Percentiles rank a stretch among this genome's conserved stretches.
These are phyloP conservation scores for Pythium rishiriense DNA, from an alignment of 352 stramenopile genomes.

Conservation along the genomic window DNA sequence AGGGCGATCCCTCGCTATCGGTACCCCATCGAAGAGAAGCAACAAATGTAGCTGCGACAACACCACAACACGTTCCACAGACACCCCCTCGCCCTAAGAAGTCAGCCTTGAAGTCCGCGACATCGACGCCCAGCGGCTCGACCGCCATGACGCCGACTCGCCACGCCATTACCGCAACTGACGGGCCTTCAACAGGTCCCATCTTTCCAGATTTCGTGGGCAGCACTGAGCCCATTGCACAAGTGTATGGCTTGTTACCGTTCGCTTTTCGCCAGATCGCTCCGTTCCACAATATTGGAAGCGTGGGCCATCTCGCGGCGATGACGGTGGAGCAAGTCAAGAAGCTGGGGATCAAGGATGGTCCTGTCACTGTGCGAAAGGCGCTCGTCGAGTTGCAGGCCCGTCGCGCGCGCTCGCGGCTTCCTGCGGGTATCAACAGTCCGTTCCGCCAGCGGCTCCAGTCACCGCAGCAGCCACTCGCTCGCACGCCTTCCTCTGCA, in stretches of 20 bases:
- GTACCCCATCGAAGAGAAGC: background rate
- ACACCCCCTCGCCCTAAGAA: conserved; percentile 8
- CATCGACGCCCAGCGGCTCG: background rate
- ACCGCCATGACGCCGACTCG: background rate
- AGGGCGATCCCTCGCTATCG: background rate
- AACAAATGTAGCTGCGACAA: background rate
- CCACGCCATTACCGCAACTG: background rate
- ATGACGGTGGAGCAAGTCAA: conserved; percentile 50
- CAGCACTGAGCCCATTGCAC: conserved; percentile 50
- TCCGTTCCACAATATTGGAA: conserved; percentile 68
- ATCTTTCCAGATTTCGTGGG: conserved; percentile 51
- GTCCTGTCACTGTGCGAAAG: conserved; percentile 46
- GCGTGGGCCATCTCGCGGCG: conserved; percentile 62
- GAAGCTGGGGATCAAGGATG: conserved; percentile 63
- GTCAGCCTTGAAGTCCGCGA: conserved; percentile 2
- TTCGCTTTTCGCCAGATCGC: conserved; percentile 56
- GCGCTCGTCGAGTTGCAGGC: conserved; percentile 58
- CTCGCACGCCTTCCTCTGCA: background rate
- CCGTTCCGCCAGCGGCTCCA: conserved; percentile 35
- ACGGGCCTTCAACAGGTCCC: background rate
- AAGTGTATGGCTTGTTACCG: conserved; percentile 53
- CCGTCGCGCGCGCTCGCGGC: conserved; percentile 38
- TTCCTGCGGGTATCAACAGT: conserved; percentile 31
- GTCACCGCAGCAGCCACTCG: conserved; percentile 13
- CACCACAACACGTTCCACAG: conserved; percentile 3